Evolutionary conservation across 2,329 filamentous ascomycete species (phyloP).

Genomic region (Chalara sp.): DNA sequence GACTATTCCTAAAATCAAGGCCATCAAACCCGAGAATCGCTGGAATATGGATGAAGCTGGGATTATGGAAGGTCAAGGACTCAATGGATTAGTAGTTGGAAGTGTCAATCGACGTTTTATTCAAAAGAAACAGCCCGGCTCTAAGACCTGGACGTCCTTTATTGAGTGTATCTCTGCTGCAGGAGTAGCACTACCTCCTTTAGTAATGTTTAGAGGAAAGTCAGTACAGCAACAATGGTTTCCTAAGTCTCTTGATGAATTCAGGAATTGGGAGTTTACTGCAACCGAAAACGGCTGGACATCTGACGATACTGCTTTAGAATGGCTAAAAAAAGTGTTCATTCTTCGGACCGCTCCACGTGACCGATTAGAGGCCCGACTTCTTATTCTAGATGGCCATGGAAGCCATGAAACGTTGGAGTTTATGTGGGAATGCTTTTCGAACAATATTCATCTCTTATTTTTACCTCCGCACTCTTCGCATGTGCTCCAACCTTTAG

Average conservation of each 20-base stretch:
- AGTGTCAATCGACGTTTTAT: not conserved
- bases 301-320: conserved; percentile 2
- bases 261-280: conserved; percentile 3
- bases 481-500: not conserved
- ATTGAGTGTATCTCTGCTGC: not conserved
- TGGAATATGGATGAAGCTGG: conserved; percentile 5
- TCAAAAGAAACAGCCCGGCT: conserved; percentile 2
- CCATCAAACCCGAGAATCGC: conserved; percentile 1
- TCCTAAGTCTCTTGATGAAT: not conserved
- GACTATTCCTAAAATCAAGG: not conserved
- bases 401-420: conserved; percentile 1
- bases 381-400: conserved; percentile 4
- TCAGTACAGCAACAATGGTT: conserved; percentile 6
- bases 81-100: not conserved
- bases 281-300: conserved; percentile 7
- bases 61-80: conserved; percentile 1
- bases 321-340: conserved; percentile 7
- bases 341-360: not conserved
- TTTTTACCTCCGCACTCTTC: not conserved
- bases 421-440: conserved; percentile 1
- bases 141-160: conserved; percentile 3
- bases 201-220: conserved; percentile 9
- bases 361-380: not conserved
- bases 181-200: not conserved
- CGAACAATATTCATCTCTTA: not conserved